Conservation (phyloP, 1,284 basidiomycete genomes). For the Puccinia triticina region DNA sequence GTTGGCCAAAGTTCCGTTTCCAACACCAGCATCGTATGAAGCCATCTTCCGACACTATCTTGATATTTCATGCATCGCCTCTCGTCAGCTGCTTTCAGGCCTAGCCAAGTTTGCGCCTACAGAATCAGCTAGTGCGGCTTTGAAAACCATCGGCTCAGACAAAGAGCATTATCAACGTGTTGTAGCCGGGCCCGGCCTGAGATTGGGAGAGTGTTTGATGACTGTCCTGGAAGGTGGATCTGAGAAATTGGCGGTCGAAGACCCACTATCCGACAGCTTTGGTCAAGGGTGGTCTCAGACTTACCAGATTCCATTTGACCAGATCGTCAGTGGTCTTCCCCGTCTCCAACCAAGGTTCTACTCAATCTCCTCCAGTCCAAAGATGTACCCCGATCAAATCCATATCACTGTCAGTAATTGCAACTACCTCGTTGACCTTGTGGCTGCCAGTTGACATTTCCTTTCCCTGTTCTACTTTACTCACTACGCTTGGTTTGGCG, state of each 20-base stretch:
- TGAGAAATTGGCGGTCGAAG: conserved; percentile 57
- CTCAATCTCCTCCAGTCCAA: conserved; percentile 96
- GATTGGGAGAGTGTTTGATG: conserved; percentile 87
- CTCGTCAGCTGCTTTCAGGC: conserved; percentile 85
- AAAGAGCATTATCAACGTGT: conserved; percentile 81
- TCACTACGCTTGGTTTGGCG: not conserved
- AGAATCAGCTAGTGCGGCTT: conserved; percentile 72
- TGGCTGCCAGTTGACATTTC: not conserved
- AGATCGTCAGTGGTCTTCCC: conserved; percentile 86
- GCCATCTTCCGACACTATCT: conserved; percentile 95
- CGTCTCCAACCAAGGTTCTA: conserved; percentile 96
- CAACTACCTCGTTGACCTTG: conserved; percentile 69
- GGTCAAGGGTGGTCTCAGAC: conserved; percentile 63
- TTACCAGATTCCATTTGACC: conserved; percentile 96
- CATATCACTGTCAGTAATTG: conserved; percentile 95
- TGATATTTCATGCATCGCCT: conserved; percentile 88
- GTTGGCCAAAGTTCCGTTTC: conserved; percentile 97
- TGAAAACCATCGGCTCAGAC: conserved; percentile 79
- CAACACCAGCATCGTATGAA: conserved; percentile 90
- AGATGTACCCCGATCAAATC: conserved; percentile 81
- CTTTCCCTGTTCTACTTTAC: not conserved
- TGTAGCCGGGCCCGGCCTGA: conserved; percentile 79
- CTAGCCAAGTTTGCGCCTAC: conserved; percentile 86
- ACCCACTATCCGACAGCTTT: conserved; percentile 69
- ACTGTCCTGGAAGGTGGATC: conserved; percentile 77